These are phyloP conservation scores for Discostella pseudostelligera DNA, from an alignment of 108 stramenopile species.

Conservation along the genomic window DNA sequence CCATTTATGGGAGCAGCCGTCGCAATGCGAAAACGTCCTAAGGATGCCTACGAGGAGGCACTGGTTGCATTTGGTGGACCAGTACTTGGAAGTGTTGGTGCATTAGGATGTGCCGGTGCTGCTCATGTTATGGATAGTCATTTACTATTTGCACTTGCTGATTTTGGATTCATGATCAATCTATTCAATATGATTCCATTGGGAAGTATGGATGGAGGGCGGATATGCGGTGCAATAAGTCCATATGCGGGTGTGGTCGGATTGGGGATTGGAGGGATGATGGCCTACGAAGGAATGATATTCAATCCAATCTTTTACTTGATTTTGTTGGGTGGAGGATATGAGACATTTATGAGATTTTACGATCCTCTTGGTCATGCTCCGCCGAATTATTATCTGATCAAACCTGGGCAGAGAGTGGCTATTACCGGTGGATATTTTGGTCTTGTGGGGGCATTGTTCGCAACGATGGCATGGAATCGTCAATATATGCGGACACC, in stretches of 20 bases:
- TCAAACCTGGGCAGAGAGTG: constrained; percentile 54
- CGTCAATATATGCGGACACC: constrained; percentile 74
- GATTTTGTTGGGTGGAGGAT: constrained; percentile 80
- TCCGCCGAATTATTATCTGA: constrained; percentile 76
- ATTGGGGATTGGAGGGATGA: constrained; percentile 69
- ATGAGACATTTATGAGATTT: constrained; percentile 77
- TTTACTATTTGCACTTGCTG: constrained; percentile 86
- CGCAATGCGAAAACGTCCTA: constrained; percentile 77
- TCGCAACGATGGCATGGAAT: constrained; percentile 83
- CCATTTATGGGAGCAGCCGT: constrained; percentile 94
- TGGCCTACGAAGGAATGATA: constrained; percentile 72
- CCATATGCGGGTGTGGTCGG: constrained; percentile 81
- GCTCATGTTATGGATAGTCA: constrained; percentile 76
- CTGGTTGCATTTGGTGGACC: constrained; percentile 92
- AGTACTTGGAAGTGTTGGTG: constrained; percentile 77
- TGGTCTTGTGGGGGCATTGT: constrained; percentile 68
- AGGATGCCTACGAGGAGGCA: constrained; percentile 87
- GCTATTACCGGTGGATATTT: constrained; percentile 78
- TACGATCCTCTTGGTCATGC: constrained; percentile 59
- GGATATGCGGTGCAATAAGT: constrained; percentile 82
- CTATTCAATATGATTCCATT: constrained; percentile 92
- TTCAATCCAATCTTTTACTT: constrained; percentile 91
- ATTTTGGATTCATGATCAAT: constrained; percentile 96
- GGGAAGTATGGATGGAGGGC: constrained; percentile 90
- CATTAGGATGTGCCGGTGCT: constrained; percentile 67